phyloP scores from a whole-genome alignment of 208 protist genomes.

The Balamuthia mandrillaris region DNA sequence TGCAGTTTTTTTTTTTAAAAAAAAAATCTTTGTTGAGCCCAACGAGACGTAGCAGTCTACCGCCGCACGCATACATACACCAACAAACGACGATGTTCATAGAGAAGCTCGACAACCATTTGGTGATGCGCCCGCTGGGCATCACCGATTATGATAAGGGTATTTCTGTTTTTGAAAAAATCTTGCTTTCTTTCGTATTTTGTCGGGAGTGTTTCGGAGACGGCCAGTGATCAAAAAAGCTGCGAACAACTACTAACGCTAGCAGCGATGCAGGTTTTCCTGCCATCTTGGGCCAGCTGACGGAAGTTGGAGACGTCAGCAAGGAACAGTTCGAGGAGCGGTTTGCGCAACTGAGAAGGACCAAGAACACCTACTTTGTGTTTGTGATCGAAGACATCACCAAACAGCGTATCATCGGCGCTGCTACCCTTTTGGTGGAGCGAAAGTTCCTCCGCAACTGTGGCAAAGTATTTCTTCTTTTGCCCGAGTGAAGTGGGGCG shows the following conservation, averaged over 20 bases:
- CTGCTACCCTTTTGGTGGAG: constrained; percentile 69
- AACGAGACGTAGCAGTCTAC: no score
- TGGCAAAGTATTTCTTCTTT: not conserved
- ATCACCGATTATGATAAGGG: constrained; percentile 7
- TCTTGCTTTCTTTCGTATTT: not conserved
- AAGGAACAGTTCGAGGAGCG: constrained; percentile 39
- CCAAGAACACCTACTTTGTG: constrained; percentile 42
- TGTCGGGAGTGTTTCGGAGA: not conserved
- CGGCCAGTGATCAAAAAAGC: not conserved
- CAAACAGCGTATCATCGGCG: constrained; percentile 54
- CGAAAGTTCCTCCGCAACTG: constrained; percentile 69
- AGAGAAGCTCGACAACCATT: no score
- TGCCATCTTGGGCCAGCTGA: constrained; percentile 49
- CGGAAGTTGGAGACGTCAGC: constrained; percentile 49
- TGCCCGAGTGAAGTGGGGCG: not conserved
- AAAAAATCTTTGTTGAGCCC: no score
- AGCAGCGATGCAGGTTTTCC: constrained; percentile 14
- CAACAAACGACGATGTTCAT: no score
- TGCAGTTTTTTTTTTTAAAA: no score
- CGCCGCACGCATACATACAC: no score
- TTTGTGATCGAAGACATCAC: constrained; percentile 59
- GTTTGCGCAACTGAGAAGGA: constrained; percentile 29
- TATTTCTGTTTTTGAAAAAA: not conserved
- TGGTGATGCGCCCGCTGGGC: constrained; percentile 13
- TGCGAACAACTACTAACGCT: not conserved